These are phyloP conservation scores for Lithocarpus polystachyus DNA, from an alignment of 306 rosid genomes.

Conservation along the genomic window DNA sequence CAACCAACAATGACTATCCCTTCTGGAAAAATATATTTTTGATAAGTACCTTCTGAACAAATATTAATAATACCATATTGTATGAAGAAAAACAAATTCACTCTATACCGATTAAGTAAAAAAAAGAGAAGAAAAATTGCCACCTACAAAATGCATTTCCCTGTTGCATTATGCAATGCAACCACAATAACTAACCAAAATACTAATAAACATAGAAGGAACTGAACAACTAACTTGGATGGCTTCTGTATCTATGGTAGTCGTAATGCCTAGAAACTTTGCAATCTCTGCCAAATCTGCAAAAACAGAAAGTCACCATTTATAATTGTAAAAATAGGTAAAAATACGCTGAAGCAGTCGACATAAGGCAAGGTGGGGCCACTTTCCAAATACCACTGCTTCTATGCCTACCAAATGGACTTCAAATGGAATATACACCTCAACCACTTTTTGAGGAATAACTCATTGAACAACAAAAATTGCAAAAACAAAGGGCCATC, in stretches of 20 bases:
- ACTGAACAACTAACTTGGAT: constrained; percentile 66
- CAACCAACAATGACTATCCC: background rate
- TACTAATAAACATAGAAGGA: background rate
- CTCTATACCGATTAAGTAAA: background rate
- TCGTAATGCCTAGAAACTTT: constrained; percentile 76
- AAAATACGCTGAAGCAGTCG: background rate
- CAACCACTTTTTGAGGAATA: too few relatives aligned
- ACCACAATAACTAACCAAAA: background rate
- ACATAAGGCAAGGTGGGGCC: too few relatives aligned
- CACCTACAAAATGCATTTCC: background rate
- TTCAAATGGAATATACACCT: too few relatives aligned
- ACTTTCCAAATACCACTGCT: too few relatives aligned
- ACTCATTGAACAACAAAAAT: too few relatives aligned
- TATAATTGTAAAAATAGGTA: constrained; percentile 2
- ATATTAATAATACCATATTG: background rate
- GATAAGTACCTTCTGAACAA: background rate
- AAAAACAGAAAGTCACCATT: constrained; percentile 8
- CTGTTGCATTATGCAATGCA: background rate
- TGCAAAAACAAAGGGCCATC: too few relatives aligned
- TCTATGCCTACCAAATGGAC: too few relatives aligned
- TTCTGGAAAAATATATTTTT: background rate
- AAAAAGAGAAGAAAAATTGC: background rate
- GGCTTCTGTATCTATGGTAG: constrained; percentile 76
- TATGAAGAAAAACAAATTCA: background rate
- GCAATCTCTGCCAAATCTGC: constrained; percentile 95